These are phyloP conservation scores for Pascua guehoae DNA, from an alignment of 1,284 basidiomycete genomes.

Conservation along the genomic window DNA sequence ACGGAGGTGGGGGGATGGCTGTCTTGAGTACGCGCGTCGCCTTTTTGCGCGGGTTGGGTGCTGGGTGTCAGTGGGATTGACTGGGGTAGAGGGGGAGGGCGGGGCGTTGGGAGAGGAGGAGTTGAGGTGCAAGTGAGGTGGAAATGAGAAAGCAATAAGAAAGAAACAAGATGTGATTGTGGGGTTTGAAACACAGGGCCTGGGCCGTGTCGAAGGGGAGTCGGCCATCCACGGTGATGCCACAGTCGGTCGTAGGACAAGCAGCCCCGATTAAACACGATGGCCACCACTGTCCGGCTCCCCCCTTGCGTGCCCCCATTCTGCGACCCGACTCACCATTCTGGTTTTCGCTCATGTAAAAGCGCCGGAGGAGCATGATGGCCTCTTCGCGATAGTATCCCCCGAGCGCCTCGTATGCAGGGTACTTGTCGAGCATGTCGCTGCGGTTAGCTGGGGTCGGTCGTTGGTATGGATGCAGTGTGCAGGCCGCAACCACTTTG, in stretches of 20 bases:
- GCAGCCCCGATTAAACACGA: no score
- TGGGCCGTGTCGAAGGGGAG: not conserved
- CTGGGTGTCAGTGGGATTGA: constrained; percentile 18
- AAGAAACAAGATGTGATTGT: no score
- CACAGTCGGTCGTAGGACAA: not conserved
- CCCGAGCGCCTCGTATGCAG: constrained; percentile 70
- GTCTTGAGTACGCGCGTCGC: constrained; percentile 48
- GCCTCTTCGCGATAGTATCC: constrained; percentile 89
- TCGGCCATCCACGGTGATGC: not conserved
- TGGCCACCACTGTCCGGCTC: no score
- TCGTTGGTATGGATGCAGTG: no score
- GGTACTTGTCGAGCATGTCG: constrained; percentile 63
- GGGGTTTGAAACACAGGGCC: no score
- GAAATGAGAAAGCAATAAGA: no score
- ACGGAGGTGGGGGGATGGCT: constrained; percentile 45
- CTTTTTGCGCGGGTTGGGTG: constrained; percentile 50
- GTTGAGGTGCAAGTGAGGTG: no score
- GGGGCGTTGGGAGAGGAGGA: no score
- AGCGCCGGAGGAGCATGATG: constrained; percentile 88
- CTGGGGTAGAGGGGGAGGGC: not conserved
- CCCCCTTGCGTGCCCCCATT: not conserved
- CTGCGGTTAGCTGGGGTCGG: not conserved
- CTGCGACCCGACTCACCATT: constrained; percentile 62
- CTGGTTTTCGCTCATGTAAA: constrained; percentile 92
- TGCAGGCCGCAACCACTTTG: not conserved